Conservation (phyloP, 352 stramenopile genomes). For the Globisporangium perplexum region DNA sequence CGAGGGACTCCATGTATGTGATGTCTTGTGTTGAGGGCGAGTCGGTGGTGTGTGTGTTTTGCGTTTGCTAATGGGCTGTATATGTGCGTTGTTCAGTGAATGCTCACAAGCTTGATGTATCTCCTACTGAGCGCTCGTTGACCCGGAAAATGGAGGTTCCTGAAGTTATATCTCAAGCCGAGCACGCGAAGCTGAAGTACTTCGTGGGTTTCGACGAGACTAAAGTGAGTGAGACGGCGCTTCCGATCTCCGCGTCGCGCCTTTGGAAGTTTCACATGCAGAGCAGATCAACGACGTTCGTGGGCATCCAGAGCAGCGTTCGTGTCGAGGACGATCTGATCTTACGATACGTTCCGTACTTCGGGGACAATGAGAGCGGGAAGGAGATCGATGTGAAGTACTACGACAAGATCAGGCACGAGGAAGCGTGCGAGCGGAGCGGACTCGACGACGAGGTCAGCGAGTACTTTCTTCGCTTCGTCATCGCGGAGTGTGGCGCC, state of each 20-base stretch:
- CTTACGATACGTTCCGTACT: slow-evolving; percentile 88
- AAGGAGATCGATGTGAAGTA: slow-evolving; percentile 67
- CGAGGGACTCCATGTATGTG: slow-evolving; percentile 10
- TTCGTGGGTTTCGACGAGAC: slow-evolving; percentile 20
- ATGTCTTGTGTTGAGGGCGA: background rate
- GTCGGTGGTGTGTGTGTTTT: background rate
- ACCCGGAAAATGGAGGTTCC: slow-evolving; percentile 39
- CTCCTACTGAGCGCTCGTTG: slow-evolving; percentile 24
- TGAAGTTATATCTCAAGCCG: slow-evolving; percentile 16
- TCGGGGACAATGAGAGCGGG: slow-evolving; percentile 87
- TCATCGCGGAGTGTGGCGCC: slow-evolving; percentile 48
- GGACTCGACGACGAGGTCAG: slow-evolving; percentile 60
- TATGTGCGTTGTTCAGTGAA: background rate
- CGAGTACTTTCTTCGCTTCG: slow-evolving; percentile 62
- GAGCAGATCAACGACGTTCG: slow-evolving; percentile 59
- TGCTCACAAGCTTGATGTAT: slow-evolving; percentile 1
- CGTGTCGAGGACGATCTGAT: slow-evolving; percentile 86
- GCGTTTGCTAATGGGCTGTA: background rate
- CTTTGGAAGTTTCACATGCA: slow-evolving; percentile 38
- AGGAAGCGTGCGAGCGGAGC: slow-evolving; percentile 31
- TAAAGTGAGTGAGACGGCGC: slow-evolving; percentile 13
- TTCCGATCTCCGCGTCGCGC: slow-evolving; percentile 25
- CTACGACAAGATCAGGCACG: slow-evolving; percentile 47
- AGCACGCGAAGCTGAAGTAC: slow-evolving; percentile 29
- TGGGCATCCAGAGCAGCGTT: slow-evolving; percentile 66